Conservation (phyloP, 2,329 filamentous ascomycete genomes). For the Aspergillus flavus region DNA sequence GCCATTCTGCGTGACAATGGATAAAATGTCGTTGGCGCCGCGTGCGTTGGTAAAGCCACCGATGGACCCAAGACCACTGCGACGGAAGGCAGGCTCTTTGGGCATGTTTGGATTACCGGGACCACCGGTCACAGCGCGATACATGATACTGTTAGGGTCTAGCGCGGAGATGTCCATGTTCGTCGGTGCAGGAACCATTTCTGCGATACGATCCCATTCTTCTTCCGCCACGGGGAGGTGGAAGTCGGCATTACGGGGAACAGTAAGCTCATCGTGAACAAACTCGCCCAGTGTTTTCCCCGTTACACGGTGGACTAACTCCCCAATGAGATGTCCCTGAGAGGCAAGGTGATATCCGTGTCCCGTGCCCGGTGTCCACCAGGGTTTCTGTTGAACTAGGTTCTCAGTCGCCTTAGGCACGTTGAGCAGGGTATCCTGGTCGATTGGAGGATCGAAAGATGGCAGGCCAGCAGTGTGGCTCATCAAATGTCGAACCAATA, state of each 20-base stretch:
- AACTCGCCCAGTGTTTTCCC: slow-evolving; percentile 50
- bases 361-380: slow-evolving; percentile 49
- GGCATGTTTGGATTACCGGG: slow-evolving; percentile 7
- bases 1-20: slow-evolving; percentile 39
- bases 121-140: slow-evolving; percentile 26
- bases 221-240: slow-evolving; percentile 47
- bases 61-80: slow-evolving; percentile 38
- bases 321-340: slow-evolving; percentile 48
- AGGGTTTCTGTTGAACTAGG: slow-evolving; percentile 47
- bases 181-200: slow-evolving; percentile 33
- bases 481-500: slow-evolving; percentile 46
- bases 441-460: slow-evolving; percentile 37
- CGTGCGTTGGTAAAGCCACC: slow-evolving; percentile 53
- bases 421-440: slow-evolving; percentile 36
- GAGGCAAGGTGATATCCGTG: slow-evolving; percentile 47
- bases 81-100: slow-evolving; percentile 29
- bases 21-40: slow-evolving; percentile 46
- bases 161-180: slow-evolving; percentile 15
- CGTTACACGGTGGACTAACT: slow-evolving; percentile 45
- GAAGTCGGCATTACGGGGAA: slow-evolving; percentile 51
- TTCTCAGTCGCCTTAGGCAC: slow-evolving; percentile 29
- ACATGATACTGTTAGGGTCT: slow-evolving; percentile 30
- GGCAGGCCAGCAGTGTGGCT: slow-evolving; percentile 43
- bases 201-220: slow-evolving; percentile 46
- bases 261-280: slow-evolving; percentile 46